These are phyloP conservation scores for Penicillium concentricum DNA, from an alignment of 2,329 filamentous ascomycete species.

Conservation along the genomic window DNA sequence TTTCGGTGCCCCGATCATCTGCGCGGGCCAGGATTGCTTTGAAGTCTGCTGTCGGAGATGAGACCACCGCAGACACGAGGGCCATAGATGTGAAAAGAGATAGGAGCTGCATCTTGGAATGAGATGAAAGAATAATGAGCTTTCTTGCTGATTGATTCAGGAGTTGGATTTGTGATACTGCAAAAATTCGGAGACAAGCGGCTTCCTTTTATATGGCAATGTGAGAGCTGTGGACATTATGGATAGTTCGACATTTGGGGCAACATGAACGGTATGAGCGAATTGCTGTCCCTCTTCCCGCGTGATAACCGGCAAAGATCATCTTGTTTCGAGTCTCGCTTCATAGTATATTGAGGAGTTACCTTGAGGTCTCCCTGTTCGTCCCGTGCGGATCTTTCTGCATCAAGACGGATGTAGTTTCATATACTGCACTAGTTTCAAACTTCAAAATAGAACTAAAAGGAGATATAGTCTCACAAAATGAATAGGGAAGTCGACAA, in stretches of 20 bases:
- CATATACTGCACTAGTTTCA: not conserved
- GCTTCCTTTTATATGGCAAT: not conserved
- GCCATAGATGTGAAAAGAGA: not conserved
- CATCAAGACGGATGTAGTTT: not conserved
- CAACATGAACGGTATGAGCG: not conserved
- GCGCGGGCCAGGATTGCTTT: not conserved
- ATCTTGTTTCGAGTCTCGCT: not conserved
- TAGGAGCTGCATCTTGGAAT: not conserved
- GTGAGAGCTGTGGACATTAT: not conserved
- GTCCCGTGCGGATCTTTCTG: not conserved
- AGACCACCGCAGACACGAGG: not conserved
- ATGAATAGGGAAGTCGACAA: not conserved
- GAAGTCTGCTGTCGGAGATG: not conserved
- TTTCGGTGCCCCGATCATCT: constrained; percentile 20
- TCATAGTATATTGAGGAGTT: not conserved
- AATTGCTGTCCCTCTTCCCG: not conserved
- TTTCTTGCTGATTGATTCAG: not conserved
- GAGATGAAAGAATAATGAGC: no score
- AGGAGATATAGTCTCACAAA: not conserved
- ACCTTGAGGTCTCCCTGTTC: not conserved
- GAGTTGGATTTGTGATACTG: not conserved
- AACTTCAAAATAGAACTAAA: not conserved
- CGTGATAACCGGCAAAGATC: not conserved
- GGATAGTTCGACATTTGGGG: not conserved
- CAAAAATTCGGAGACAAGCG: not conserved